Conservation (phyloP, 2,329 filamentous ascomycete species). For the Colletotrichum karsti region DNA sequence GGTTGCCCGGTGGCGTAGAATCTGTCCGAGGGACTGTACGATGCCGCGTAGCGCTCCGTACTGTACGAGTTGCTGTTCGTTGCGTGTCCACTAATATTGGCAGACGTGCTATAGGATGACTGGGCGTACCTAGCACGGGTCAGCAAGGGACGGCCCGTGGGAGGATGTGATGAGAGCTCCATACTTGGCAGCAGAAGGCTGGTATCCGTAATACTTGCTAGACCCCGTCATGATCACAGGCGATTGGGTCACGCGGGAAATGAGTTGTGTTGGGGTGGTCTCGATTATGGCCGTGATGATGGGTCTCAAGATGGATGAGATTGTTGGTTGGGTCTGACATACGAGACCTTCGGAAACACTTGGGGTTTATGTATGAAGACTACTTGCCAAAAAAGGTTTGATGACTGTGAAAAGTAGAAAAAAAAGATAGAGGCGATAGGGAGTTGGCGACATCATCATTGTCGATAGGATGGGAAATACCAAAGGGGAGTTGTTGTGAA, state of each 20-base stretch:
- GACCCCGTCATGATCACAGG: conserved; percentile 1
- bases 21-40: background rate
- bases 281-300: background rate
- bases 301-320: background rate
- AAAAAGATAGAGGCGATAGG: background rate
- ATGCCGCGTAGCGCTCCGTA: background rate
- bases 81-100: conserved; percentile 6
- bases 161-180: background rate
- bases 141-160: background rate
- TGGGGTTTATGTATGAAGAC: background rate
- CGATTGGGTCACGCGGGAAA: background rate
- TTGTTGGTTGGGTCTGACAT: background rate
- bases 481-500: background rate
- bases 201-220: background rate
- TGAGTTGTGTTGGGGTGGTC: background rate
- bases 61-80: background rate
- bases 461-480: too few species aligned
- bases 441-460: too few species aligned
- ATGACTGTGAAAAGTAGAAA: background rate
- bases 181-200: conserved; percentile 10
- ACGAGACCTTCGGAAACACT: background rate
- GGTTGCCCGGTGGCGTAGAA: conserved; percentile 19
- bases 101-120: conserved; percentile 8
- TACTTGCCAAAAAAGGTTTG: too few species aligned
- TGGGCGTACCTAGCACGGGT: conserved; percentile 6